Base-by-base conservation (phyloP, 1,139 yeast species). In the Pichia sp. region DNA sequence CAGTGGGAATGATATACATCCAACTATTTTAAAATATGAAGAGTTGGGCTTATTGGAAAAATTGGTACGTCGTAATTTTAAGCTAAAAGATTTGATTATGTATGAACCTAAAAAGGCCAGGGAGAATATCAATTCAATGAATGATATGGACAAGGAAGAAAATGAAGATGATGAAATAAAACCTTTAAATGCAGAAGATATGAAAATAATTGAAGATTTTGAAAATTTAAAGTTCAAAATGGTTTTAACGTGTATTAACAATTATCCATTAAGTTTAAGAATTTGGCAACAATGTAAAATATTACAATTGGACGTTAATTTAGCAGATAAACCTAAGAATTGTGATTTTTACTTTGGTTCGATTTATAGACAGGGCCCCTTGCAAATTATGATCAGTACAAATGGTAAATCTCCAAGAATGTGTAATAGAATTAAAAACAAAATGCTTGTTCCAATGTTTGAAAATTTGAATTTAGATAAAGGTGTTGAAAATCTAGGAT, bases 341-440 rank as follows among this genome's bases (percentile, higher is more conserved):
- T 87, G 96, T 68, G 96, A 87, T 63, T 87, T 85, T 63, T 87
- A 85, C 67, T 87, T 86, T 64, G 95, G 95, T 1, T 79, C 90
- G 26, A 81, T 84, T 72, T 80, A 80, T 61, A 76, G 85, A 59
- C 79, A 78, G 53, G 95, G 89, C n/a, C 80, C 82, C 25, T 68
- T 87, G 44, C 95, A 85, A 61, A 76, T 87, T 32, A 83, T 87
- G 89, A 83, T 87, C 11, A 80, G 88, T 32, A 85, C 95, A 22
- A 85, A 85, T 61, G 95, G 95, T 9, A 79, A 81, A 57, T 83
- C 90, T 1, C 96, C 96, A 0, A 67, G 95, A 43, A 73, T 87
- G 54, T 84, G 89, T 48, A 74, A 76, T 51, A 64, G 83, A 44
- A 76, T 87, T 49, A 79, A 87, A 57, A 81, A 77, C 55, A 74